phyloP scores from a whole-genome alignment of 805 yeast genomes.

The Vanderwaltozyma polyspora region DNA sequence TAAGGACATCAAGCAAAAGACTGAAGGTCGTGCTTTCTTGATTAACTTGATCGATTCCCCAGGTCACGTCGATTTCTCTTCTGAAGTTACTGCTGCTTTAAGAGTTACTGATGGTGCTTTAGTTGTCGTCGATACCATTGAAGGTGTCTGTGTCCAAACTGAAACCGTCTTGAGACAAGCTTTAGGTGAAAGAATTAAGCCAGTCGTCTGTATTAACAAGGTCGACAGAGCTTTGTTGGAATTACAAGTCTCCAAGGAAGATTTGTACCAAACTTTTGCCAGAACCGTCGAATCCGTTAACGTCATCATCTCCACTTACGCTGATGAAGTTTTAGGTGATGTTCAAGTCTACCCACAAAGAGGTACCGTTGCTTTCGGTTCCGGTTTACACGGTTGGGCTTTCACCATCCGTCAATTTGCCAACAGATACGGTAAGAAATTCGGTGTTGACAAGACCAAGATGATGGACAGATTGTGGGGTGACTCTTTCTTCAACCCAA shows the following conservation, averaged over 20 bases:
- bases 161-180: conserved; percentile 99
- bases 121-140: conserved; percentile 97
- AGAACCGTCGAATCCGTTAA: conserved; percentile 99
- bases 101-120: conserved; percentile 99
- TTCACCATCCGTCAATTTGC: conserved; percentile 99
- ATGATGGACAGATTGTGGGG: conserved; percentile 99
- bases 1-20: conserved; percentile 74
- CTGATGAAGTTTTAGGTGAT: conserved; percentile 84
- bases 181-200: conserved; percentile 97
- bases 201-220: conserved; percentile 96
- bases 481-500: conserved; percentile 98
- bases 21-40: conserved; percentile 86
- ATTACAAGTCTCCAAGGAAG: conserved; percentile 97
- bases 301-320: conserved; percentile 93
- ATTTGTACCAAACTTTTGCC: conserved; percentile 91
- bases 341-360: conserved; percentile 95
- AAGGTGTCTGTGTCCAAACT: conserved; percentile 99
- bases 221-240: conserved; percentile 98
- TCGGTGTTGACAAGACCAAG: conserved; percentile 95
- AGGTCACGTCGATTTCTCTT: conserved; percentile 99
- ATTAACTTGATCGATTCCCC: conserved; percentile 98
- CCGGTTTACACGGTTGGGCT: conserved; percentile 99
- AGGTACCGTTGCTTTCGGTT: conserved; percentile 99
- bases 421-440: conserved; percentile 97
- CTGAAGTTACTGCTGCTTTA: conserved; percentile 98